A percentile compares a stretch with the other conserved stretches of the same genome.
phyloP scores from a whole-genome alignment of 2,329 filamentous ascomycete species.

The Trichothecium roseum region DNA sequence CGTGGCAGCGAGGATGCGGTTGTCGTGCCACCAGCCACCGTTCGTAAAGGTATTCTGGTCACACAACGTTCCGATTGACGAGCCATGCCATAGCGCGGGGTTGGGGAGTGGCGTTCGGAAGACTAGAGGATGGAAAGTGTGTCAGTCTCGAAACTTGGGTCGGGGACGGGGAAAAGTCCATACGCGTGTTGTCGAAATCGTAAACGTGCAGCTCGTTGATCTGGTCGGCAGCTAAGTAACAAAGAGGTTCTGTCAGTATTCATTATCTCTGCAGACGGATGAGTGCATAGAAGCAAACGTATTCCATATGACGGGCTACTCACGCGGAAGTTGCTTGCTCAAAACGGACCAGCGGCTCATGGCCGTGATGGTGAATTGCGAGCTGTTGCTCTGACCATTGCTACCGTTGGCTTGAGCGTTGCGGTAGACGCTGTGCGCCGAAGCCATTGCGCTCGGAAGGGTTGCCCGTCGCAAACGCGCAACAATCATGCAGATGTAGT shows the following conservation, averaged over 20 bases:
- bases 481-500: constrained; percentile 13
- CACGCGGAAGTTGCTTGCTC: constrained; percentile 61
- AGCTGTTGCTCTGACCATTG: constrained; percentile 9
- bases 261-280: not conserved
- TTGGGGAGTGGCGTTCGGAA: constrained; percentile 90
- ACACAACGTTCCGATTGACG: constrained; percentile 67
- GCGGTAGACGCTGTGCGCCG: constrained; percentile 26
- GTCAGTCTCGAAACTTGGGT: not conserved
- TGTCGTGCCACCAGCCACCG: constrained; percentile 97
- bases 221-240: constrained; percentile 42
- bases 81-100: constrained; percentile 71
- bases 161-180: constrained; percentile 16
- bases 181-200: constrained; percentile 95
- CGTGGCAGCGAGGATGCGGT: constrained; percentile 72
- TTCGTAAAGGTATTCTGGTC: constrained; percentile 66
- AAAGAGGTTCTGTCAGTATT: constrained; percentile 7
- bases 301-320: no score
- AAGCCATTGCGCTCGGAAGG: constrained; percentile 23
- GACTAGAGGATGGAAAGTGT: constrained; percentile 37
- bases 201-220: constrained; percentile 84
- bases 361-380: constrained; percentile 53
- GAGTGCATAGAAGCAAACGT: no score
- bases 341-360: constrained; percentile 78
- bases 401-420: constrained; percentile 14
- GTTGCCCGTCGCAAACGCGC: constrained; percentile 11